Base-by-base conservation (phyloP, 2,329 filamentous ascomycete species). In the Davidsoniella eucalypti region DNA sequence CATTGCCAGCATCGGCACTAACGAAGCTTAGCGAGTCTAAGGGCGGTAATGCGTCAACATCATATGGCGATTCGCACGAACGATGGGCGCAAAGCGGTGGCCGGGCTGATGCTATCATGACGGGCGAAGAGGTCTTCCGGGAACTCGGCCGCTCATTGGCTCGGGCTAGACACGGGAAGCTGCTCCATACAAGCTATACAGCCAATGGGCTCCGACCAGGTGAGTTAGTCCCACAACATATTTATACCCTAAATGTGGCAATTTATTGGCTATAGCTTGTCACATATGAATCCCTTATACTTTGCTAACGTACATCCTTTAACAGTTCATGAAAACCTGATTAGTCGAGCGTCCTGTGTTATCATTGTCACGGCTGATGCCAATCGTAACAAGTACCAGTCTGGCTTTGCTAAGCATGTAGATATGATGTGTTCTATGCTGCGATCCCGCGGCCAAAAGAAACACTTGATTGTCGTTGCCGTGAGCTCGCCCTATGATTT, bases 401-500 rank as follows among this genome's bases (percentile, higher is more conserved):
- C 87, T 47, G 87, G 87, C 0, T 96, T 96, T 61, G 90, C 90
- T 2, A 96, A 95, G 62, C 90, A 96, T 57, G 85, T 95, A 7
- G 83, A 88, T 10, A 92, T 94, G 82, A 90, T 95, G 65, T 95
- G 88, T 65, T 86, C 84, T 18, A 83, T 87, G 76, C 73, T 87
- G 52, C 77, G 79, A 5, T 78, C 81, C 5, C 76, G 75, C 12
- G 84, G 84, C 2, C 84, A 87, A 60, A 85, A 92, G 63, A 95
- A 94, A 65, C 85, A 88, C 1, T 67, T 95, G 37, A 80, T 95
- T 21, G 90, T 95, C 3, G 83, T 95, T 6, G 84, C 90, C 1
- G 88, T 94, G 57, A 94, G 87, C 64, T 95, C 88, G 1, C 90
- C 90, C 0, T 96, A 95, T 63, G 90, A 96, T 63, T 96, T 96